phyloP scores from a whole-genome alignment of 73 alveolate species.

The Paramecium caudatum region DNA sequence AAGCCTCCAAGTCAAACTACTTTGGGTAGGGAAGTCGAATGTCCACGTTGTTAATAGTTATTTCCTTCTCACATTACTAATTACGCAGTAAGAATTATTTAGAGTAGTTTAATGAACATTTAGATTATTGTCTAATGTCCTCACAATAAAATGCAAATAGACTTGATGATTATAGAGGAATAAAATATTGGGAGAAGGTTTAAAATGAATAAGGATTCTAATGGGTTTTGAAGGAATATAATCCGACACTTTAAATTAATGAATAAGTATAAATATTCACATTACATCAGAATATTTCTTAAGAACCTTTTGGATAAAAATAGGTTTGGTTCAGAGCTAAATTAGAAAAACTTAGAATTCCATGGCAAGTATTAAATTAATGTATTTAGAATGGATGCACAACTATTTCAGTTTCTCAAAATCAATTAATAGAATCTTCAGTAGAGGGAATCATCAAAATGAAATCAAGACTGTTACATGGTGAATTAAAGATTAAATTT shows the following conservation, averaged over 20 bases:
- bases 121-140: constrained; percentile 56
- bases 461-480: constrained; percentile 70
- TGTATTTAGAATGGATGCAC: constrained; percentile 60
- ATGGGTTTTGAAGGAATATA: constrained; percentile 50
- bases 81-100: neutral
- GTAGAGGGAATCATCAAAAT: constrained; percentile 28
- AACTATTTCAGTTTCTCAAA: constrained; percentile 41
- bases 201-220: neutral
- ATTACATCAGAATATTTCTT: constrained; percentile 29
- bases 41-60: constrained; percentile 28
- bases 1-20: constrained; percentile 33
- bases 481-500: constrained; percentile 77
- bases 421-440: constrained; percentile 65
- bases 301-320: constrained; percentile 63
- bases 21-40: constrained; percentile 57
- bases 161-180: constrained; percentile 42
- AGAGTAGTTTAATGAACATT: constrained; percentile 48
- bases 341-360: constrained; percentile 77
- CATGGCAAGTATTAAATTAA: constrained; percentile 74
- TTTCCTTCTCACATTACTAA: constrained; percentile 49
- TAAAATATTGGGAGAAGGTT: constrained; percentile 64
- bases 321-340: constrained; percentile 77
- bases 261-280: neutral
- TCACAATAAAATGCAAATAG: constrained; percentile 10
- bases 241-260: constrained; percentile 22